Evolutionary conservation across 805 yeast species (phyloP).

Genomic region (Komagataella populi): DNA sequence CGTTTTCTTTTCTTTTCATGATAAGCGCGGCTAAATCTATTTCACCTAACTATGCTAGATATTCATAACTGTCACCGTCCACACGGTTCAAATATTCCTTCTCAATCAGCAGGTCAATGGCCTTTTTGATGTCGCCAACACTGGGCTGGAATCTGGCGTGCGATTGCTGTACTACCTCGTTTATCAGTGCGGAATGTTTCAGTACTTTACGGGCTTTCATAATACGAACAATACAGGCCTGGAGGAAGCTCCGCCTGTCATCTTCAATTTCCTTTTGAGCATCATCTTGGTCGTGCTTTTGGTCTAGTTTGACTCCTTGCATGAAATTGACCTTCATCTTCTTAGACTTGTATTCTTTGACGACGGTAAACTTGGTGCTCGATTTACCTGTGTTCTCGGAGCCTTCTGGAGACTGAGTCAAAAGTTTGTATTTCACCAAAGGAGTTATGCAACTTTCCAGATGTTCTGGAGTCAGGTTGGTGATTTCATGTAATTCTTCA

Average conservation of each 20-base stretch:
- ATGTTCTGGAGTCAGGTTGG: slow-evolving; percentile 51
- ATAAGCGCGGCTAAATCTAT: neutral
- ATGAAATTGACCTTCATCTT: slow-evolving; percentile 70
- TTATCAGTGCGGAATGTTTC: slow-evolving; percentile 67
- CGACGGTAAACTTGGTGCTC: slow-evolving; percentile 53
- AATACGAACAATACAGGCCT: slow-evolving; percentile 90
- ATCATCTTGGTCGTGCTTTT: slow-evolving; percentile 57
- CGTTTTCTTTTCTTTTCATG: neutral
- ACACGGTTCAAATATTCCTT: slow-evolving; percentile 73
- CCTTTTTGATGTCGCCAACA: slow-evolving; percentile 74
- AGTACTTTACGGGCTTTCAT: slow-evolving; percentile 86
- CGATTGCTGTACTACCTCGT: slow-evolving; percentile 81
- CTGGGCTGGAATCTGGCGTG: slow-evolving; percentile 69
- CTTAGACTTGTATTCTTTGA: slow-evolving; percentile 73
- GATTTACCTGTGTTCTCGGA: slow-evolving; percentile 35
- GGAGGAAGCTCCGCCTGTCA: slow-evolving; percentile 71
- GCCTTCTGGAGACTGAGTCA: slow-evolving; percentile 54
- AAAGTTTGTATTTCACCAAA: slow-evolving; percentile 62
- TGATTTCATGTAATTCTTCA: slow-evolving; percentile 46
- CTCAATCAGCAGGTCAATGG: slow-evolving; percentile 75
- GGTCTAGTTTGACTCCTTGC: slow-evolving; percentile 28
- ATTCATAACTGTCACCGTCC: slow-evolving; percentile 62
- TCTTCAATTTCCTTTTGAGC: slow-evolving; percentile 74
- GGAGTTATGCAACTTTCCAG: slow-evolving; percentile 72
- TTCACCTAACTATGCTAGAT: slow-evolving; percentile 43